Evolutionary conservation across 306 rosid species (phyloP), one percentile per base, ranked within the genome.

Genomic region (Acacia acuminata): DNA sequence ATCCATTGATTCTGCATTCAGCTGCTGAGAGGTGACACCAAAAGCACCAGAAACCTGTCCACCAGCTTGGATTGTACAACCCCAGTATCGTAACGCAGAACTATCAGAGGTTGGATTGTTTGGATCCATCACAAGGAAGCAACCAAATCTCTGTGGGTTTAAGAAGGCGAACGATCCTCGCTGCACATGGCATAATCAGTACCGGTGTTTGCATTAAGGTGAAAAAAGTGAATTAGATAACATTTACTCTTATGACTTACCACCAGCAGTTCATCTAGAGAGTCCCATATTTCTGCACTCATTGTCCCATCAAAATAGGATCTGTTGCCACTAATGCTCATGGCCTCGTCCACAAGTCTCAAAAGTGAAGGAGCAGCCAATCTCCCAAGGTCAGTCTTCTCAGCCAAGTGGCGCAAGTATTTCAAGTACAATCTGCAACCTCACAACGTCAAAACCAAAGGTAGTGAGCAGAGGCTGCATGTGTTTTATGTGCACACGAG

Each of bases 381-480:
- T 86, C 99, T 94, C 87, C 99, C 99, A 69, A 96, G 79, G 55
- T 94, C 99, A 76, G 98, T 96, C 86, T 94, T 96, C 83, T 94
- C 98, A 38, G 94, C 97, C 84, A 88, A 22, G 30, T 86, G 87
- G 72, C 94, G 93, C 63, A 96, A 75, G 85, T 92, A 88, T 90
- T 91, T 96, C 86, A 96, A 84, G 86, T 91, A 94, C 89, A 94
- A 82, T 85, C 98, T 92, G 90, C 75, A 73, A 71, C 83, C 71
- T 82, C 77, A 68, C 51, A 47, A 79, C 64, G 69, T 82, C 71
- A 56, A 72, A 72, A 47, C 61, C 58, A 44, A 81, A 66, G 73
- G 65, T 68, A 47, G 75, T 58, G 66, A 53, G 20, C 32, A 70
- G 48, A 83, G 48, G 32, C 36, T 24, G 55, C 68, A 47, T 3